Evolutionary conservation across 768 basidiomycete species (phyloP), one percentile per base, ranked within the genome.

Genomic region (Lyophyllum shimeji): DNA sequence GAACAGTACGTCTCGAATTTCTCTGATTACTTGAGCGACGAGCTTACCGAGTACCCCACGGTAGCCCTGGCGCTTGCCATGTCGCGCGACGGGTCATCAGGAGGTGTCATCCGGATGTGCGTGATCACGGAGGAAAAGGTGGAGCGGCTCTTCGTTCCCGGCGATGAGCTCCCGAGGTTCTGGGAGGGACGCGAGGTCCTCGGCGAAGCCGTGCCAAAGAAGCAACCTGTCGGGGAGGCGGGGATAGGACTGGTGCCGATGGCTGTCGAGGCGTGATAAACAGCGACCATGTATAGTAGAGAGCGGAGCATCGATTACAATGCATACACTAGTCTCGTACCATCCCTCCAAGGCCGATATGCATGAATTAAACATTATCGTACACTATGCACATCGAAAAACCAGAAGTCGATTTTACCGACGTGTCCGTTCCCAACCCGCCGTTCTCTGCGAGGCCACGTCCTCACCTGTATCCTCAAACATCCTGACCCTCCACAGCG

Each of bases 41-140:
- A 25, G 18, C 40, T 57, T 42, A 23, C 55, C 55, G 18, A 55
- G 44, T 24, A 34, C 40, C 54, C 27, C 20, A 9, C 46, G 20
- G 3, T 64, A 97, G 96, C 97, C 6, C 84, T 99, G 50, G 75
- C 95, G 3, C 81, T 99, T 48, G 97, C 97, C 0, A 99, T 98
- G 97, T 85, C 93, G 45, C 85, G 97, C 71, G 97, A 99, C 70
- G 96, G 97, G 4, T 97, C 94, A 0, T 98, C 97, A 52, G 97
- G 97, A 55, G 97, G 97, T 67, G 90, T 92, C 46, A 94, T 99
- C 63, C 90, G 97, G 44, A 93, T 98, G 92, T 93, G 91, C 64
- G 90, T 99, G 29, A 98, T 98, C 71, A 95, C 92, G 7, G 87
- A 95, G 70, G 92, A 87, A 50, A 85, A 85, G 18, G 95, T 97